Percentiles rank a stretch among this genome's conserved stretches.
Evolutionary conservation across 495 filamentous ascomycete genomes (phyloP).

Genomic region (Pseudomonodictys pantanalensis): DNA sequence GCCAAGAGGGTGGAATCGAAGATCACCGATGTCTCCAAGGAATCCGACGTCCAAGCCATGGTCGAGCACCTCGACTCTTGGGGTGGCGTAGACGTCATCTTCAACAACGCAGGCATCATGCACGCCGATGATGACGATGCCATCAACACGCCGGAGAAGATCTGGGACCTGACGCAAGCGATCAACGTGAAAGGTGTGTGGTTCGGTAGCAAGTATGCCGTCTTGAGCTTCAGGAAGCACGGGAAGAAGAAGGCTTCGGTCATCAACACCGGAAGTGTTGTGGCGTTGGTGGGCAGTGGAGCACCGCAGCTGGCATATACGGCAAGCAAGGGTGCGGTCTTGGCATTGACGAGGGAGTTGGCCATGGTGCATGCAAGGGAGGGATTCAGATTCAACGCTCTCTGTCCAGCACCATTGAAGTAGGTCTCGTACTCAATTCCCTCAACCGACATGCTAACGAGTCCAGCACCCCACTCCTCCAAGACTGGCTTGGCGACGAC

Average conservation of each 20-base stretch:
- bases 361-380: slow-evolving; percentile 57
- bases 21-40: slow-evolving; percentile 66
- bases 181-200: slow-evolving; percentile 99
- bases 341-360: slow-evolving; percentile 58
- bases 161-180: slow-evolving; percentile 91
- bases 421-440: slow-evolving; percentile 34
- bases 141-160: slow-evolving; percentile 75
- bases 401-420: slow-evolving; percentile 93
- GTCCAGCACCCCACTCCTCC: slow-evolving; percentile 67
- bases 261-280: slow-evolving; percentile 94
- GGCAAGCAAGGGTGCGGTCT: slow-evolving; percentile 88
- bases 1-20: slow-evolving; percentile 59
- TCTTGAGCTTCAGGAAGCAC: slow-evolving; percentile 75
- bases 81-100: slow-evolving; percentile 94
- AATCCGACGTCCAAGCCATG: slow-evolving; percentile 66
- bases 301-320: slow-evolving; percentile 96
- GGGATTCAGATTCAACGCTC: slow-evolving; percentile 80
- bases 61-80: slow-evolving; percentile 72
- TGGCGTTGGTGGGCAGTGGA: slow-evolving; percentile 88
- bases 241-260: slow-evolving; percentile 74
- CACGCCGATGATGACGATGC: slow-evolving; percentile 85
- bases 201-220: slow-evolving; percentile 92
- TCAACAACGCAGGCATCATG: slow-evolving; percentile 99
- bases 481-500: slow-evolving; percentile 94
- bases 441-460: neutral